Base-by-base conservation (phyloP, 345 rosid species). In the Psidium friedrichsthalianum region DNA sequence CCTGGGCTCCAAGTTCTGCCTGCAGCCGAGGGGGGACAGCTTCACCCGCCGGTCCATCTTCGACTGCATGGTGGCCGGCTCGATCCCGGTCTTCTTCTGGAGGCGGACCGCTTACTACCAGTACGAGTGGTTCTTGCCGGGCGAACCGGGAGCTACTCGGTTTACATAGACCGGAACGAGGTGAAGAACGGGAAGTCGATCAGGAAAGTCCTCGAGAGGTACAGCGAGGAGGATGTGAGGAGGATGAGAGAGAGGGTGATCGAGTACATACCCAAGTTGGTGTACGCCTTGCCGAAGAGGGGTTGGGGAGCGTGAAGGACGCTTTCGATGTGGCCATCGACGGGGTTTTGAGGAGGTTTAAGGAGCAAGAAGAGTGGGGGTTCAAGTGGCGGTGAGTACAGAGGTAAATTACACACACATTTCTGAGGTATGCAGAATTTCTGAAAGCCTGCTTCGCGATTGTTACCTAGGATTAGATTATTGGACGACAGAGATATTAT, bases 51-150 rank as follows among this genome's bases (percentile, higher is more conserved):
- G 98, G 83, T 98, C 99, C 6, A 93, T 98, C 1, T 98, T 98
- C 29, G 99, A 98, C 61, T 98, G 99, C 88, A 94, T 98, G 99
- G 55, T 98, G 29, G 98, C 99, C 78, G 99, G 99, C 87, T 92
- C 98, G 82, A 96, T 98, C 84, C 99, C 99, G 80, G 99, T 98
- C 56, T 89, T 98, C 82, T 98, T 98, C 89, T 98, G 99, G 99
- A 89, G 85, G n/a, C 90, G 99, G 74, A 90, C 90, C 36, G 99
- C 98, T 3, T 98, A 98, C 83, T 91, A 87, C 82, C 98, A 96
- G 89, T 98, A 98, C 86, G 91, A 93, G 87, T 98, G 99, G 99
- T 98, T 98, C 88, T 87, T 98, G n/a, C 98, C 99, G 5, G 89
- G 84, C 1, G 95, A 94, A 78, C 91, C 93, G 84, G 88, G 42